Evolutionary conservation across 345 rosid genomes (phyloP).

Genomic region (Noccaea bulbosa): DNA sequence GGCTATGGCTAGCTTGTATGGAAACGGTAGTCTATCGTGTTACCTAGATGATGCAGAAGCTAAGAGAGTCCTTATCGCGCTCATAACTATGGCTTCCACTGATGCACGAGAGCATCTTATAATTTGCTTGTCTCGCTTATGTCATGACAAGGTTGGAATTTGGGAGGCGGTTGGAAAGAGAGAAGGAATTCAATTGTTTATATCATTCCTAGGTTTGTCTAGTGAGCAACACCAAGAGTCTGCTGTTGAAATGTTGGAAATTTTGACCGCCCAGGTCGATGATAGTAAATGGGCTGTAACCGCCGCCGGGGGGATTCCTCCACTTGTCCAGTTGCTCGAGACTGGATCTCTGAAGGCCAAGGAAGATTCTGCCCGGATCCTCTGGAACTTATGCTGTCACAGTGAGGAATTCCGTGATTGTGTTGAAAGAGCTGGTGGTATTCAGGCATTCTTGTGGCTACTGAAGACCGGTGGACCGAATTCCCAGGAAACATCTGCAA

Average conservation of each 20-base stretch:
- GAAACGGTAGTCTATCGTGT: constrained; percentile 61
- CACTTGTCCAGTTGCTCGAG: constrained; percentile 80
- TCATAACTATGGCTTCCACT: constrained; percentile 67
- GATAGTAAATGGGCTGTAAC: constrained; percentile 98
- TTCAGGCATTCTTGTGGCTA: constrained; percentile 81
- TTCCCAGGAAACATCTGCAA: constrained; percentile 76
- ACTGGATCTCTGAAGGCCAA: constrained; percentile 80
- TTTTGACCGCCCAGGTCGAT: constrained; percentile 75
- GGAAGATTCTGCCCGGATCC: constrained; percentile 77
- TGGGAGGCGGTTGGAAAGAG: constrained; percentile 87
- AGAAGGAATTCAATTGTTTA: constrained; percentile 82
- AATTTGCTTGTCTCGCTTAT: constrained; percentile 61
- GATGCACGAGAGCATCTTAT: constrained; percentile 74
- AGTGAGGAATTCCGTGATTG: constrained; percentile 89
- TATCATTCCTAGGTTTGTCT: constrained; percentile 83
- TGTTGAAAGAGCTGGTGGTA: constrained; percentile 88
- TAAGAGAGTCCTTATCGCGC: constrained; percentile 76
- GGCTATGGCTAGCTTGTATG: constrained; percentile 91
- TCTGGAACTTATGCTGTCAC: constrained; percentile 83
- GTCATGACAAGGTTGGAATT: constrained; percentile 55
- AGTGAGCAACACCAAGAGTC: constrained; percentile 91
- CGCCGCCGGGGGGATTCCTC: constrained; percentile 98
- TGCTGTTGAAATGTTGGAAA: constrained; percentile 70
- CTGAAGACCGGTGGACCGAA: constrained; percentile 68
- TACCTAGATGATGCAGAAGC: constrained; percentile 73